Evolutionary conservation across 352 stramenopile species (phyloP), one percentile per base, ranked within the genome.

Genomic region (Pythium myriotylum): DNA sequence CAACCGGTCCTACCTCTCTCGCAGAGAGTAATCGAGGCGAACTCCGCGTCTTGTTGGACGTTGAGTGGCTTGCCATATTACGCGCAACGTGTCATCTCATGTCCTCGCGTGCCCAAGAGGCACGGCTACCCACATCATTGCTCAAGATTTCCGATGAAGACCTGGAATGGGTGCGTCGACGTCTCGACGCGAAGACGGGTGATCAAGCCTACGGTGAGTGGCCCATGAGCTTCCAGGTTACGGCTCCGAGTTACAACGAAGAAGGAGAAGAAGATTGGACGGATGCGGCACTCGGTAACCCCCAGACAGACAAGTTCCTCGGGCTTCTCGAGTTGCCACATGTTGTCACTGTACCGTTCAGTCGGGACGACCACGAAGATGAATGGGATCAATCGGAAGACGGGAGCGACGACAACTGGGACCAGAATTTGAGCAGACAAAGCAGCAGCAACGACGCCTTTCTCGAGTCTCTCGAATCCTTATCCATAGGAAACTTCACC

Each of bases 251-350:
- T 40, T 26, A 40, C 12, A 74, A 85, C 26, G 77, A 72, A 1
- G 71, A 89, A 56, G 56, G 76, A 37, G 39, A 58, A 7, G 39
- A 52, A 20, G 35, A 26, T 49, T 59, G 22, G 27, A 27, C 24
- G 13, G 29, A 42, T 29, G 60, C 27, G 45, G 65, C 22, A 64
- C 62, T 47, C 2, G 95, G 96, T 6, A 99, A 99, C 64, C 96
- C 93, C 7, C 96, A 99, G 63, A 99, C 96, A 0, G 97, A 99
- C 70, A 45, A 81, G 53, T 72, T 99, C 19, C 65, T 99, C 45
- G 70, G 88, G 33, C 66, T 97, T 37, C 72, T 99, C 19, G 87
- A 93, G 53, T 73, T 99, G 17, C 76, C 82, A 17, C 97, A 99
- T 62, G 78, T 93, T 10, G 77, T 98, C 7, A 99, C 97, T 6